Evolutionary conservation across 2,329 filamentous ascomycete species (phyloP).

Genomic region (Blastomyces silverae): DNA sequence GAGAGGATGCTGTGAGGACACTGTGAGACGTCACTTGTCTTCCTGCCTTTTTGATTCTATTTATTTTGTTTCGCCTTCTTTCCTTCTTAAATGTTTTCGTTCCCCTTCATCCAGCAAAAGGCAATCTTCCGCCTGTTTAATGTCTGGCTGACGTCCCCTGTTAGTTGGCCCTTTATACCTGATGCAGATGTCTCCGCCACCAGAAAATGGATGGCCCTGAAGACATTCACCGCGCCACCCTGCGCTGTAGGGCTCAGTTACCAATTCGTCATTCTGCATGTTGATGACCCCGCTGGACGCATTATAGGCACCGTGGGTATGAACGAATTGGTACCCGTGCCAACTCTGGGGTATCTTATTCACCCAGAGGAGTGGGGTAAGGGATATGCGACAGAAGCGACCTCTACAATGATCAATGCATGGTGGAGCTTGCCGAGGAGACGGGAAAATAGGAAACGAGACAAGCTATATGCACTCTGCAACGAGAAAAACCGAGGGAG

Average conservation of each 20-base stretch:
- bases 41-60: background rate
- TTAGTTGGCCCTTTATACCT: background rate
- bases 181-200: conserved; percentile 10
- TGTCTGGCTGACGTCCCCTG: background rate
- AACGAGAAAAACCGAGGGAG: conserved; percentile 4
- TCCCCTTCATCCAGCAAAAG: background rate
- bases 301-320: conserved; percentile 19
- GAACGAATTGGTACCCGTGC: conserved; percentile 16
- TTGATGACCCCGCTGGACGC: conserved; percentile 13
- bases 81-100: background rate
- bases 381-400: conserved; percentile 20
- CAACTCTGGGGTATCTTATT: conserved; percentile 20
- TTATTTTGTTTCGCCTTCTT: background rate
- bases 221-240: conserved; percentile 15
- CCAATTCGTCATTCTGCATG: conserved; percentile 16
- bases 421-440: conserved; percentile 20
- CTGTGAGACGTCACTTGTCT: background rate
- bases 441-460: background rate
- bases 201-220: conserved; percentile 15
- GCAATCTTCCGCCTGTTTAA: background rate
- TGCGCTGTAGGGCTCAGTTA: conserved; percentile 12
- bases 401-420: conserved; percentile 14
- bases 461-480: conserved; percentile 3
- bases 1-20: background rate
- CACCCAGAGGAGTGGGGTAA: conserved; percentile 15